Evolutionary conservation across 108 stramenopile species (phyloP), one percentile per base, ranked within the genome.

Genomic region (Fragilaria crotonensis): DNA sequence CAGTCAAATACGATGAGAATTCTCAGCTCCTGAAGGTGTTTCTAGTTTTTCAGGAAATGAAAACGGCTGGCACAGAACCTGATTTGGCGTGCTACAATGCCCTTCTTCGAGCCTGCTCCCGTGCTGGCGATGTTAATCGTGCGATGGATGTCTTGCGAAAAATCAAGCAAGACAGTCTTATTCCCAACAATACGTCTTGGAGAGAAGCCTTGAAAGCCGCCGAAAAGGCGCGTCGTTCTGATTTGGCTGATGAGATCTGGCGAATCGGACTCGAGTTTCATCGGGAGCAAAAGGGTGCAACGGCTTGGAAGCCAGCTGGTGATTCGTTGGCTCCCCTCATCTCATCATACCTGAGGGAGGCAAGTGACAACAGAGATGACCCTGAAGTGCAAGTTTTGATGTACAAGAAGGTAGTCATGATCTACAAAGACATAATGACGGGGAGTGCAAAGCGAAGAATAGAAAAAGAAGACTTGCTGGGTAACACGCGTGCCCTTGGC

Each of bases 51-150:
- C 79, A 89, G 69, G 83, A 84, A 59, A 88, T 94, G 84, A 76
- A 89, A 50, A 65, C 71, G 2, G 55, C 77, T 1, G 91, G 85
- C 11, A 73, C 71, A 0, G 60, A 63, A 23, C 87, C 87, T 1
- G 93, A 94, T 68, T 25, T 90, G 14, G 85, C 84, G 33, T 87
- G 83, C 44, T 94, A 88, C 70, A 90, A 94, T 57, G 73, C 87
- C 23, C 65, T 94, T 1, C 59, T 94, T 29, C 67, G 74, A 48
- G 83, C 87, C 0, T 90, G 87, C 59, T 80, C 93, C 1, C 68
- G 78, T 7, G 77, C 72, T 22, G 89, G 89, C 20, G 87, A 94
- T 45, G 50, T 86, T 2, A 65, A 73, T 46, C 74, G 71, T 25
- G 73, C 80, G 2, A 58, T 54, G 32, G 75, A 80, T 32, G 75